Evolutionary conservation across 2,329 filamentous ascomycete genomes (phyloP).

Genomic region (Pseudogymnoascus sp.): DNA sequence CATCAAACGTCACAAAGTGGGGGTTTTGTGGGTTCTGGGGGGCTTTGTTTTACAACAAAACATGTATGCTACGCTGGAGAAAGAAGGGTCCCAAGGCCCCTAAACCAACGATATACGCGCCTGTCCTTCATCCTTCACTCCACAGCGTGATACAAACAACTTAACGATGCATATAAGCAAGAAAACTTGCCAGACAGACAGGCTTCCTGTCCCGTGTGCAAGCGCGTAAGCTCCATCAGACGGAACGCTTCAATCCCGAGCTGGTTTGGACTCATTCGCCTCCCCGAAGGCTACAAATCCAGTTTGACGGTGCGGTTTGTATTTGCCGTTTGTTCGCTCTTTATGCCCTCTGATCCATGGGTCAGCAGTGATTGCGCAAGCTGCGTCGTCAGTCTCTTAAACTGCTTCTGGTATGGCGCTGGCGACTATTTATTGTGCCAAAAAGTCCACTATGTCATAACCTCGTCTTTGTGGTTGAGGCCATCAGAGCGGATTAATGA

Average conservation of each 20-base stretch:
- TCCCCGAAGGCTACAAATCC: background rate
- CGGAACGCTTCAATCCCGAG: background rate
- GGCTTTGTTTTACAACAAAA: background rate
- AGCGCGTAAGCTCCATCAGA: background rate
- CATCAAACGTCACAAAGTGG: background rate
- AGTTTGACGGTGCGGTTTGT: background rate
- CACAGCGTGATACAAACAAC: background rate
- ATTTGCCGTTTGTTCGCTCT: background rate
- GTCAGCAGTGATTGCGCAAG: background rate
- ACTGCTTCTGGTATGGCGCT: background rate
- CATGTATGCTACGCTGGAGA: background rate
- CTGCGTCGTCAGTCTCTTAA: background rate
- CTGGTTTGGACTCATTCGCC: background rate
- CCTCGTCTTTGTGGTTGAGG: background rate
- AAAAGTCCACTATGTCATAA: constrained; percentile 1
- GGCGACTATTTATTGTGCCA: background rate
- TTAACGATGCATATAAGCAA: background rate
- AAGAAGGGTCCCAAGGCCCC: background rate
- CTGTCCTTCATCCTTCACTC: background rate
- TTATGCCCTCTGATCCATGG: background rate
- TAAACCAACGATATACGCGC: background rate
- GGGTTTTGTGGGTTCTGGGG: background rate
- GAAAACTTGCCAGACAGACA: background rate
- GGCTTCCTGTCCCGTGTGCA: background rate
- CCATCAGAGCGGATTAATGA: background rate